Conservation (phyloP, 805 yeast species). For the Zygoascus tannicola region DNA sequence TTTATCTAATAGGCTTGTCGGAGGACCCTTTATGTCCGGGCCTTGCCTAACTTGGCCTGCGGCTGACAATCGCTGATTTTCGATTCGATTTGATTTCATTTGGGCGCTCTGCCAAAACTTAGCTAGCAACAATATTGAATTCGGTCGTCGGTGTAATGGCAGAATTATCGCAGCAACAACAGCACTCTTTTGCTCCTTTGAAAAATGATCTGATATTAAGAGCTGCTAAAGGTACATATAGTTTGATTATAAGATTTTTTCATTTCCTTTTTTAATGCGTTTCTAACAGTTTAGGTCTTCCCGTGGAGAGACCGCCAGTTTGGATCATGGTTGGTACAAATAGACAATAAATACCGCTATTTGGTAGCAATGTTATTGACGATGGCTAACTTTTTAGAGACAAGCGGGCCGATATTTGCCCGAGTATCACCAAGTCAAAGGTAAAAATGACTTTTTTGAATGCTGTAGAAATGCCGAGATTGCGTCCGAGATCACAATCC, state of each 20-base stretch:
- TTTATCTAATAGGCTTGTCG: no score
- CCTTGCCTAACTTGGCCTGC: no score
- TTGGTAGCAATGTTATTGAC: no score
- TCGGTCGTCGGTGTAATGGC: no score
- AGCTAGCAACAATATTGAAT: no score
- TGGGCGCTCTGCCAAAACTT: no score
- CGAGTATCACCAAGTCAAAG: conserved; percentile 81
- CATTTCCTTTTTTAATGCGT: not conserved
- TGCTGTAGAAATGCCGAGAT: conserved; percentile 92
- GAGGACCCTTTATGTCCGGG: no score
- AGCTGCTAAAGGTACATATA: conserved; percentile 64
- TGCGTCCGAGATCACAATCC: conserved; percentile 90
- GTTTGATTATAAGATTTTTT: not conserved
- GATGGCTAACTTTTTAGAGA: conserved; percentile 40
- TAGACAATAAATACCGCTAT: no score
- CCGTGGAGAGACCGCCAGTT: conserved; percentile 92
- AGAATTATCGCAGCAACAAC: not conserved
- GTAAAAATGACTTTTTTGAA: conserved; percentile 79
- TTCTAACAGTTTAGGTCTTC: conserved; percentile 38
- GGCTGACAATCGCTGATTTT: no score
- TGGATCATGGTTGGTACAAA: conserved; percentile 74
- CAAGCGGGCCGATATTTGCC: conserved; percentile 88
- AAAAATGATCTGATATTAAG: conserved; percentile 85
- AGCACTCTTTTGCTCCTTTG: conserved; percentile 51
- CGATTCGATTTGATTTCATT: no score